Base-by-base conservation (phyloP, 2,329 filamentous ascomycete species). In the Fusarium dimerum region DNA sequence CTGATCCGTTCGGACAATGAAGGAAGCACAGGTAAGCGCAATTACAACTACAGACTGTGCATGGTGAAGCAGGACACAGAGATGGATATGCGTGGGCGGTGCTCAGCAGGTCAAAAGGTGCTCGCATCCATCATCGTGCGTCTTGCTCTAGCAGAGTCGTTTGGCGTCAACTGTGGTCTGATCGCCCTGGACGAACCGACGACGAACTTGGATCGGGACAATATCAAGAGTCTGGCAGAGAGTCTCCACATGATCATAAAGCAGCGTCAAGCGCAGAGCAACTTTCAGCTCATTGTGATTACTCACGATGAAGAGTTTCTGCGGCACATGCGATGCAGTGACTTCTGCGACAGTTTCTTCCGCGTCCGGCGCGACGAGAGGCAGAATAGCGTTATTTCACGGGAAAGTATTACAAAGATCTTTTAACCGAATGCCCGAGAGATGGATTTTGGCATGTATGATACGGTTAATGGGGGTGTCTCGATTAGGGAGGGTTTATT, bases 81-180 rank as follows among this genome's bases (percentile, higher is more conserved):
- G 73, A 96, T 99, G 92, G 94, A 99, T 75, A 99, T 99, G 94
- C 90, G 94, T 57, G 95, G 94, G 2, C 90, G 94, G 50, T 99
- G 94, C 79, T 95, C 90, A 61, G 94, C 94, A 1, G 94, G 94
- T 4, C 94, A 99, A 71, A 97, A 96, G 73, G 93, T 99, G 29
- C 84, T 99, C 29, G 94, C 94, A 5, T 92, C 88, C 72, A 99
- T 99, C 75, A 95, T 99, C 73, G 97, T 99, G 71, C 92, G 94
- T 2, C 83, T 99, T 29, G 94, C 95, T 12, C 83, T 99, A 43
- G 94, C 94, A 4, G 94, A 99, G 73, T 96, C 92, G 63, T 99
- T 99, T 69, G 94, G 94, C 60, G 84, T 92, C 66, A 96, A 95
- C 68, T 99, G 95, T 72, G 94, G 94, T 16, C 82, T 99, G 50